Evolutionary conservation across 2,329 filamentous ascomycete genomes (phyloP), one percentile per base, ranked within the genome.

Genomic region (Herpomyces periplanetae): DNA sequence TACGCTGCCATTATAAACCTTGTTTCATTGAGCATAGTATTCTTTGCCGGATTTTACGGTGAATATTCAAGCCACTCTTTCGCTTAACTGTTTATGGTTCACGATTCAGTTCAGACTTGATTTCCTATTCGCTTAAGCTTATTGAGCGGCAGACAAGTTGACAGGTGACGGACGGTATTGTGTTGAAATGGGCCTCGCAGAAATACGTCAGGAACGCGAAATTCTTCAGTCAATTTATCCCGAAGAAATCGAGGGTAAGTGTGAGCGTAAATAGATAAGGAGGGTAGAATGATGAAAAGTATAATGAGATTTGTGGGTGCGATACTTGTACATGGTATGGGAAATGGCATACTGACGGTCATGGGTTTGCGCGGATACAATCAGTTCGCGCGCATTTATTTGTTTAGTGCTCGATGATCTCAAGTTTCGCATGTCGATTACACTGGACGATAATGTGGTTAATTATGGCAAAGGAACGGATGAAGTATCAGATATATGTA

Each of bases 141-240:
- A n/a, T n/a, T n/a, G n/a, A n/a, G n/a, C n/a, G n/a, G n/a, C n/a
- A n/a, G n/a, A n/a, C n/a, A n/a, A n/a, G n/a, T n/a, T n/a, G n/a
- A n/a, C n/a, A n/a, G n/a, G n/a, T n/a, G n/a, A n/a, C n/a, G n/a
- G n/a, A n/a, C n/a, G n/a, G n/a, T n/a, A n/a, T n/a, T n/a, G n/a
- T n/a, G n/a, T n/a, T n/a, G n/a, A 19, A 21, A 49, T 49, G 45
- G 45, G 45, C 11, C 28, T 37, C 23, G 75, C 91, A 47, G 80
- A 96, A 24, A 80, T 96, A 39, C 44, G 60, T 27, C 80, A 96
- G 43, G 80, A 96, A 50, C 61, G 73, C 25, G 80, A 96, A 40
- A 75, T 96, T 30, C 68, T 96, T 35, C 69, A 85, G 34, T 88
- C 75, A 24, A 96, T 96, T 34, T 96, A 91, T 30, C 71, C 80